Conservation (phyloP, 2,329 filamentous ascomycete species). For the Verticillium dahliae region DNA sequence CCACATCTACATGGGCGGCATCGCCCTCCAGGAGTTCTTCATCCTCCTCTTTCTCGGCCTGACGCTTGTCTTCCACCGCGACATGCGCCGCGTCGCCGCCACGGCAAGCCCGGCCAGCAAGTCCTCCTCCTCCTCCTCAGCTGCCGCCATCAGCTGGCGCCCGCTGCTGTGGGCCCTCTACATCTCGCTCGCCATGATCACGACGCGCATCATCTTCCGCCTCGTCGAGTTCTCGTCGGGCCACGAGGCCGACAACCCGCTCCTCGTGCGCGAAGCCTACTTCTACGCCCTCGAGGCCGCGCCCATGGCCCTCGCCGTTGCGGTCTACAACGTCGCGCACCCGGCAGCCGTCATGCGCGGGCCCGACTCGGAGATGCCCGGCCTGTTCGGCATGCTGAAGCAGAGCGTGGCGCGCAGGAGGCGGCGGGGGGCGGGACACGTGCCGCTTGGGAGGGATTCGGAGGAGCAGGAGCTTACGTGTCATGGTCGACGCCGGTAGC, state of each 20-base stretch:
- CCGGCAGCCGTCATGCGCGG: slow-evolving; percentile 18
- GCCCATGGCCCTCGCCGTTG: slow-evolving; percentile 35
- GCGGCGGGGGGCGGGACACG: not conserved
- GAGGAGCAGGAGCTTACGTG: slow-evolving; percentile 5
- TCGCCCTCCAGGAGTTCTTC: slow-evolving; percentile 43
- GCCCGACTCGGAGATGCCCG: slow-evolving; percentile 7
- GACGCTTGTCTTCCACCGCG: slow-evolving; percentile 27
- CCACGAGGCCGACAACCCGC: slow-evolving; percentile 22
- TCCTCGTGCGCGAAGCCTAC: slow-evolving; percentile 29
- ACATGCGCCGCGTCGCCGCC: slow-evolving; percentile 13
- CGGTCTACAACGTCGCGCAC: slow-evolving; percentile 19
- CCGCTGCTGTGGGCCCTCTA: slow-evolving; percentile 24
- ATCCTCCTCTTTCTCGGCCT: slow-evolving; percentile 39
- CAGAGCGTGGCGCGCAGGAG: not conserved
- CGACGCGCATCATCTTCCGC: slow-evolving; percentile 44
- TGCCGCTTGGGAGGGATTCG: not conserved
- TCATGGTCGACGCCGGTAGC: not conserved
- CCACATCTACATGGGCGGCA: slow-evolving; percentile 38
- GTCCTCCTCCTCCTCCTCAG: not conserved
- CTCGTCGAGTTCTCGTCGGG: slow-evolving; percentile 40
- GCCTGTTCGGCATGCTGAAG: not conserved
- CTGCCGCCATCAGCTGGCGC: slow-evolving; percentile 10
- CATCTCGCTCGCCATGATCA: slow-evolving; percentile 25
- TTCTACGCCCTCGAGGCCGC: slow-evolving; percentile 39
- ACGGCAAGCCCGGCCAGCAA: not conserved